Evolutionary conservation across 176 grass and related monocot species (phyloP).

Genomic region (Carex littledalei): DNA sequence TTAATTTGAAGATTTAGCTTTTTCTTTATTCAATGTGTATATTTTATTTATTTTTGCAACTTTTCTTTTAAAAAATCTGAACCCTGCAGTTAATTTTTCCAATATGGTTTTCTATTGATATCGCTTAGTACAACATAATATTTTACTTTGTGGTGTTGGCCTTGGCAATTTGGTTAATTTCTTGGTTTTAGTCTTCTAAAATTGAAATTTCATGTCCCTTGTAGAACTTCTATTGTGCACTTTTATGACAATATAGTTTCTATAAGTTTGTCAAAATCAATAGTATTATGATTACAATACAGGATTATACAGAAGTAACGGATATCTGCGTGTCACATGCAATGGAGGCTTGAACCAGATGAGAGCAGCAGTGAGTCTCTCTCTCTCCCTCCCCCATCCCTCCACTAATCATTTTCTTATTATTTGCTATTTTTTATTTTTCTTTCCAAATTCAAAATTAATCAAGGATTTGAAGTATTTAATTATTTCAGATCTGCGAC

Average conservation of each 20-base stretch:
- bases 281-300: constrained; percentile 17
- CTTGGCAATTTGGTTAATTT: not conserved
- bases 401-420: not conserved
- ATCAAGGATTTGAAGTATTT: constrained; percentile 20
- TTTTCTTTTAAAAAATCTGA: not conserved
- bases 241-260: not conserved
- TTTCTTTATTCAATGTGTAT: not conserved
- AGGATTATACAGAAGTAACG: constrained; percentile 89
- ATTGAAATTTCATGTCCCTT: not conserved
- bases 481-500: constrained; percentile 74
- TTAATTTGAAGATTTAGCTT: not conserved
- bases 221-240: not conserved
- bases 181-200: not conserved
- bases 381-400: not conserved
- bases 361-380: constrained; percentile 71
- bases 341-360: constrained; percentile 98
- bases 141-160: not conserved
- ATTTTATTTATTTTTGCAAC: not conserved
- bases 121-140: not conserved
- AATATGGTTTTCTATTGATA: not conserved
- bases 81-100: not conserved
- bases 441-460: not conserved
- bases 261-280: constrained; percentile 12
- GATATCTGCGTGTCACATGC: constrained; percentile 80
- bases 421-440: not conserved